Evolutionary conservation across 2,329 filamentous ascomycete species (phyloP), one percentile per base, ranked within the genome.

Genomic region (Penicillium sp.): DNA sequence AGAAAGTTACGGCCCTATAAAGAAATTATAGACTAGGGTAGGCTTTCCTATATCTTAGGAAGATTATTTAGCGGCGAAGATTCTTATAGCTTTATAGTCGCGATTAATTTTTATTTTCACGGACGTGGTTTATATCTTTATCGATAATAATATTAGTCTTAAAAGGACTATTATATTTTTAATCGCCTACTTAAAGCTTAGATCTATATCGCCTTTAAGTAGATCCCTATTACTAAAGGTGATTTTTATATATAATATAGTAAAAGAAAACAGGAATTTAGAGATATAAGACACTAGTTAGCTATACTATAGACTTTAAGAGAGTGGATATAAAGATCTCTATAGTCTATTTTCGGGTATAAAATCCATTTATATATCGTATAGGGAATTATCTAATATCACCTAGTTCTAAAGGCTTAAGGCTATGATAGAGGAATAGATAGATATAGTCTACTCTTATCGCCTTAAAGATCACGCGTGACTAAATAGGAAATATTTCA

Each of bases 111-210:
- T 69, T 55, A 16, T 63, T 27, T 67, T 69, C 19, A 56, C 49
- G 2, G 62, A 69, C 58, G 21, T 67, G 5, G 46, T 69, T 60
- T 69, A 44, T 31, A 62, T 69, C 25, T 67, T 66, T 39, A 42
- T 63, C 6, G 53, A 64, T 27, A 47, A 67, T 31, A 14, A 54
- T 50, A 9, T 31, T 8, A 44, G 11, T 14, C 29, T 63, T 21
- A 11, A 60, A 37, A 46, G 55, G 13, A 43, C 57, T 35, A 21
- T 55, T 8, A 6, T 51, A 5, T 61, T 67, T 31, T 50, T 65
- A 2, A n/a, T 50, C 1, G 33, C 13, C 4, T 63, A 14, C 26
- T 44, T 52, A 4, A 2, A 54, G 27, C 23, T 54, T 44, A 14
- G 29, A 14, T 48, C 50, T 16, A 23, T 11, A 25, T 58, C 56